Base-by-base conservation (phyloP, 2,329 filamentous ascomycete species). In the Diaporthe sp. region DNA sequence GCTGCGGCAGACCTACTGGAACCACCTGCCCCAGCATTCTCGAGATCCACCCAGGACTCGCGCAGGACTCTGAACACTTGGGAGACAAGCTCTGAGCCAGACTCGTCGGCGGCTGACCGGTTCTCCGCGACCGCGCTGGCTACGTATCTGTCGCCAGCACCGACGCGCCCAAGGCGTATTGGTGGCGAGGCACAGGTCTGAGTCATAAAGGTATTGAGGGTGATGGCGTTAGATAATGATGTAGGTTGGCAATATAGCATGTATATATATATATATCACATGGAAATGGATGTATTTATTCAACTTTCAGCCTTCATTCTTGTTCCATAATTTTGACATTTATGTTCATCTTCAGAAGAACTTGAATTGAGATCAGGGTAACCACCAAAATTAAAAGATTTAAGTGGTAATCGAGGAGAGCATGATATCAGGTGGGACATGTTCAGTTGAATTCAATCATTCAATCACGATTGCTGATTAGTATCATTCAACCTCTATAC, bases 41-140 rank as follows among this genome's bases (percentile, higher is more conserved):
- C 22, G 62, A 68, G 31, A 19, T 17, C 46, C 12, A 3, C 46
- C 2, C 62, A 34, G 28, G 62, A 49, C 10, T 12, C 10, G 31
- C 34, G 28, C 17, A 51, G 44, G 13, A 51, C 31, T 13, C 28
- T 37, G 62, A 46, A 17, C 22, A 53, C 62, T 4, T 68, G 62
- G 62, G 62, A 68, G 7, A 68, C 62, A 25, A 51, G 62, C 62
- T 68, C 62, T 8, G 62, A 68, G 31, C 62, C 44, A 6, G 62
- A 68, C 19, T 68, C 62, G 22, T 53, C 62, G 12, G 44, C 46
- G 22, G 44, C 62, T 15, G 62, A 68, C 31, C 19, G 44, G 31
- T 53, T 68, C 7, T 68, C 62, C 17, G 13, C 46, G 10, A 37
- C 31, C 3, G 42, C 22, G 13, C 28, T 68, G 62, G 46, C 44